Evolutionary conservation across 805 yeast genomes (phyloP).

Genomic region (Candida nitratophila): DNA sequence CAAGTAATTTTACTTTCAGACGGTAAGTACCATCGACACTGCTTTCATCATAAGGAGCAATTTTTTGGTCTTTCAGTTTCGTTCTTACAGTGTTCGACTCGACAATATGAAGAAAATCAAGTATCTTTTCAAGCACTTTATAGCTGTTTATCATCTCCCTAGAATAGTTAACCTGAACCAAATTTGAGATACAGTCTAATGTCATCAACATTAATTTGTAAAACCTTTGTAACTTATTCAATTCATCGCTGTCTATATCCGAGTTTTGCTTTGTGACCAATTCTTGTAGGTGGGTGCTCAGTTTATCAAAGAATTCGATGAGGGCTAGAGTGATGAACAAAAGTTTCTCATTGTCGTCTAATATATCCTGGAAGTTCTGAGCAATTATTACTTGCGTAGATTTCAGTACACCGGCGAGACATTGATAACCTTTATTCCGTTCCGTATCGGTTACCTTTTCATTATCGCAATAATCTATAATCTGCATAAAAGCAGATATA

Average conservation of each 20-base stretch:
- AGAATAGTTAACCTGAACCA: slow-evolving; percentile 32
- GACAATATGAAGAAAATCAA: slow-evolving; percentile 30
- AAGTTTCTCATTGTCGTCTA: not conserved
- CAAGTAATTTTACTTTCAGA: not conserved
- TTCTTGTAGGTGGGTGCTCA: not conserved
- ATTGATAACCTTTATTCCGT: not conserved
- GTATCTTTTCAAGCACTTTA: slow-evolving; percentile 27
- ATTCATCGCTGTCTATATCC: slow-evolving; percentile 3
- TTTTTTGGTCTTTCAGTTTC: slow-evolving; percentile 22
- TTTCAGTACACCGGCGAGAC: not conserved
- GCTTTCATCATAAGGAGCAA: no score
- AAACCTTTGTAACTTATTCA: slow-evolving; percentile 2
- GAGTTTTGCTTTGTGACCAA: not conserved
- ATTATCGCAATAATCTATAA: slow-evolving; percentile 18
- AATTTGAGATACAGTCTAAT: slow-evolving; percentile 35
- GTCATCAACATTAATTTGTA: slow-evolving; percentile 10
- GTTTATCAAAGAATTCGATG: not conserved
- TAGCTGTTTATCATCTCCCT: slow-evolving; percentile 35
- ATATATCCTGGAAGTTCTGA: not conserved
- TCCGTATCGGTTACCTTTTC: not conserved
- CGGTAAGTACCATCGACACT: slow-evolving; percentile 4
- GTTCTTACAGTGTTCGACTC: slow-evolving; percentile 33
- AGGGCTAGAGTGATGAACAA: not conserved
- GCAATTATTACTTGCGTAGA: not conserved
- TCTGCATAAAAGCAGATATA: slow-evolving; percentile 10